These are phyloP conservation scores for Dillenia suffruticosa DNA, from an alignment of 164 flowering plant genomes.

Conservation along the genomic window DNA sequence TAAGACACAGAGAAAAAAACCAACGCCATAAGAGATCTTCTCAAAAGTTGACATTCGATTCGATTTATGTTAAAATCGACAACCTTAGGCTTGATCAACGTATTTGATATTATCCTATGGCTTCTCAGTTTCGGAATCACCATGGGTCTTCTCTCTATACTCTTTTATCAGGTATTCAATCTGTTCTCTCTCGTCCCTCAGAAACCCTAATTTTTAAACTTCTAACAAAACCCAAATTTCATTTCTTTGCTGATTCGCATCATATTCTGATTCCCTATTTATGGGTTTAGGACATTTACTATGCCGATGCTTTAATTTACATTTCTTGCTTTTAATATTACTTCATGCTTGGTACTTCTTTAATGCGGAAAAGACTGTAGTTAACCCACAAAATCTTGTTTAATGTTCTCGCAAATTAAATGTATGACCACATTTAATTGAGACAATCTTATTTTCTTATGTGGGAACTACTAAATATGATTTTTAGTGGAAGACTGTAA, in stretches of 20 bases:
- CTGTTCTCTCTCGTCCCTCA: not conserved
- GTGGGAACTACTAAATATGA: too few species aligned
- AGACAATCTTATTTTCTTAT: too few species aligned
- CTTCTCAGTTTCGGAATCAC: slow-evolving; percentile 15
- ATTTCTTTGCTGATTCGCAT: not conserved
- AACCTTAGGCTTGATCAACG: slow-evolving; percentile 4
- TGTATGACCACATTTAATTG: too few species aligned
- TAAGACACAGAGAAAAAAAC: too few species aligned
- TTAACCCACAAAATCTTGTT: too few species aligned
- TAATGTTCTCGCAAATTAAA: too few species aligned
- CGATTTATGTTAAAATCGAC: too few species aligned
- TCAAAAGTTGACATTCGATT: too few species aligned
- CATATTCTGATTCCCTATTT: not conserved
- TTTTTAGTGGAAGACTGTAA: too few species aligned
- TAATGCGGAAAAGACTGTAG: too few species aligned
- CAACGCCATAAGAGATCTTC: too few species aligned
- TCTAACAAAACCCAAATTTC: slow-evolving; percentile 2
- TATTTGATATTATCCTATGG: slow-evolving; percentile 30
- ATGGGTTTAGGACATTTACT: not conserved
- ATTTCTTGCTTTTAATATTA: not conserved
- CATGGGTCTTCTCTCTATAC: slow-evolving; percentile 23
- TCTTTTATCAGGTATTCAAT: slow-evolving; percentile 23
- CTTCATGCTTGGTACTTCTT: too few species aligned
- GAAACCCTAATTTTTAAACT: not conserved
- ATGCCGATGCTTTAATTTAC: not conserved